phyloP scores from a whole-genome alignment of 805 yeast species.

The Yarrowia deformans region DNA sequence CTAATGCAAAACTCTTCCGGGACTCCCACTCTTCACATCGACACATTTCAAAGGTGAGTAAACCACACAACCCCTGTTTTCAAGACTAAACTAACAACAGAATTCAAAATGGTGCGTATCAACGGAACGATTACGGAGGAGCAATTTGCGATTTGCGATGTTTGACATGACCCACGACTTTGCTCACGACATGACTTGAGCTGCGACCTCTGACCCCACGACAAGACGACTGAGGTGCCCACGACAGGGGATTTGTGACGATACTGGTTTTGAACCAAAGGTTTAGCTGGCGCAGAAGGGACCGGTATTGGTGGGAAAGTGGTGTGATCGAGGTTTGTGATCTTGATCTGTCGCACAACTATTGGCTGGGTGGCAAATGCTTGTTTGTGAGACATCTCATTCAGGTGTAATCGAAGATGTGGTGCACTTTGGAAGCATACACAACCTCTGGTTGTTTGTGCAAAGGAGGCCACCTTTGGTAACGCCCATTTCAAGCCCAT shows the following conservation, averaged over 20 bases:
- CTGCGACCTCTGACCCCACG: constrained; percentile 17
- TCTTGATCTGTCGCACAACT: not conserved
- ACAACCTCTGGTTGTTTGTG: not conserved
- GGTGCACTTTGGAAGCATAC: not conserved
- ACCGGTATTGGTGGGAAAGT: too few relatives aligned
- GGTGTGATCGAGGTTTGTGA: not conserved
- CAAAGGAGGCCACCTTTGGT: too few relatives aligned
- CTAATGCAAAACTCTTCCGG: constrained; percentile 39
- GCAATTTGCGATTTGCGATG: constrained; percentile 19
- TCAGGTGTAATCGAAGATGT: too few relatives aligned
- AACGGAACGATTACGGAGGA: constrained; percentile 18
- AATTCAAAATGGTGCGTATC: constrained; percentile 39
- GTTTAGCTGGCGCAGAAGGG: not conserved
- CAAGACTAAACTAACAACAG: constrained; percentile 38
- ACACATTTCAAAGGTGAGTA: constrained; percentile 39
- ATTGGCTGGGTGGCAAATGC: constrained; percentile 10
- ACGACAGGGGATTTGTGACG: not conserved
- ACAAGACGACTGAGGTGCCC: not conserved
- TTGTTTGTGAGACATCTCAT: not conserved
- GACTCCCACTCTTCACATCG: constrained; percentile 38
- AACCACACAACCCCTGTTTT: constrained; percentile 32
- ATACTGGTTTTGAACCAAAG: not conserved
- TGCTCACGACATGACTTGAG: constrained; percentile 13
- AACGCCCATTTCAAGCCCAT: too few relatives aligned
- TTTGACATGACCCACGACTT: constrained; percentile 15